Evolutionary conservation across 108 stramenopile species (phyloP).

Genomic region (Schizochytrium sp.): DNA sequence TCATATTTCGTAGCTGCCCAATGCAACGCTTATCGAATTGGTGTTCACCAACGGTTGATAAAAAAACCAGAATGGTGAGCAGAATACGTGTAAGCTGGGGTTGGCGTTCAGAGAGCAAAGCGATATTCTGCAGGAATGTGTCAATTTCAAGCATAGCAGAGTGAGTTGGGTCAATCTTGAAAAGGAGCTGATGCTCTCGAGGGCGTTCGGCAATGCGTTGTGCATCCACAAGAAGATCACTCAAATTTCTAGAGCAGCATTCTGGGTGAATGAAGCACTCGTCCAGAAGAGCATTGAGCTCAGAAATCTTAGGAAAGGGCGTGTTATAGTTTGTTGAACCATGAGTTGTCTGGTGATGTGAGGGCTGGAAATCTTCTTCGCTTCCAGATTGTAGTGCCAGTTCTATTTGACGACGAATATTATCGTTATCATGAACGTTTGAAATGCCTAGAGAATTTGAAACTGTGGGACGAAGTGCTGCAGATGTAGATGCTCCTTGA

Average conservation of each 20-base stretch:
- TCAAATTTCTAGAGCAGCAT: not conserved
- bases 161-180: slow-evolving; percentile 20
- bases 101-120: slow-evolving; percentile 19
- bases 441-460: no score
- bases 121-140: not conserved
- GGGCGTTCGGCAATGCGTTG: slow-evolving; percentile 9
- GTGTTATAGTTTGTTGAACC: not conserved
- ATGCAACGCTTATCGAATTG: slow-evolving; percentile 31
- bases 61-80: slow-evolving; percentile 30
- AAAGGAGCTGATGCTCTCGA: not conserved
- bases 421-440: no score
- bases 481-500: no score
- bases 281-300: not conserved
- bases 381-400: not conserved
- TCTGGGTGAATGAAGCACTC: slow-evolving; percentile 43
- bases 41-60: slow-evolving; percentile 6
- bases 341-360: not conserved
- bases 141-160: not conserved
- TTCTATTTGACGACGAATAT: no score
- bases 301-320: not conserved
- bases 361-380: not conserved
- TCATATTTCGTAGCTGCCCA: not conserved
- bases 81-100: slow-evolving; percentile 24
- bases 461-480: no score
- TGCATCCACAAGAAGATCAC: not conserved